Conservation (phyloP, 768 basidiomycete species). For the Clathrus columnatus region DNA sequence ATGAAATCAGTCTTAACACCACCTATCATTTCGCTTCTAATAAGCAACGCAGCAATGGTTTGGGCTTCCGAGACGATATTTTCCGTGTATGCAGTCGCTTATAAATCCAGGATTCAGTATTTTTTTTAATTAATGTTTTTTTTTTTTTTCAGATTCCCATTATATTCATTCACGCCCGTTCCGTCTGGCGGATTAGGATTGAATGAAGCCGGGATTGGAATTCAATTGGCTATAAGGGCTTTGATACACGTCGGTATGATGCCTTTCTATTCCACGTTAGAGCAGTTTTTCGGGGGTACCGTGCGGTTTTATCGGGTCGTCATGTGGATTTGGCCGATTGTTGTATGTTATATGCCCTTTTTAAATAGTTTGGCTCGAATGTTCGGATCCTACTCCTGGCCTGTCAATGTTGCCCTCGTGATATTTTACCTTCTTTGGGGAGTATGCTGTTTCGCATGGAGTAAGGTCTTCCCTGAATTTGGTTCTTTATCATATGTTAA, state of each 20-base stretch:
- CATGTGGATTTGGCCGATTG: constrained; percentile 9
- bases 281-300: constrained; percentile 5
- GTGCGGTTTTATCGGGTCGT: constrained; percentile 4
- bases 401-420: constrained; percentile 1
- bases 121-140: neutral
- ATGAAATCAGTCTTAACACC: constrained; percentile 9
- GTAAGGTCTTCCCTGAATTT: neutral
- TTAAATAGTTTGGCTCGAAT: constrained; percentile 5
- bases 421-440: constrained; percentile 11
- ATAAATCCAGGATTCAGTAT: neutral
- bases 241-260: constrained; percentile 7
- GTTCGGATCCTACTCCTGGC: neutral
- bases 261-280: constrained; percentile 1
- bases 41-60: constrained; percentile 6
- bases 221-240: constrained; percentile 11
- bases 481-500: neutral
- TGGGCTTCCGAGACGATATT: constrained; percentile 7
- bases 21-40: constrained; percentile 9
- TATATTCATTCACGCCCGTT: constrained; percentile 13
- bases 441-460: constrained; percentile 7
- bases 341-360: constrained; percentile 5
- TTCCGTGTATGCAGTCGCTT: constrained; percentile 3
- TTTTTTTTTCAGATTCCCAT: constrained; percentile 7
- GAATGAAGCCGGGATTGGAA: constrained; percentile 13
- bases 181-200: constrained; percentile 13